Base-by-base conservation (phyloP, 2,329 filamentous ascomycete species). In the Xylaria sp. region DNA sequence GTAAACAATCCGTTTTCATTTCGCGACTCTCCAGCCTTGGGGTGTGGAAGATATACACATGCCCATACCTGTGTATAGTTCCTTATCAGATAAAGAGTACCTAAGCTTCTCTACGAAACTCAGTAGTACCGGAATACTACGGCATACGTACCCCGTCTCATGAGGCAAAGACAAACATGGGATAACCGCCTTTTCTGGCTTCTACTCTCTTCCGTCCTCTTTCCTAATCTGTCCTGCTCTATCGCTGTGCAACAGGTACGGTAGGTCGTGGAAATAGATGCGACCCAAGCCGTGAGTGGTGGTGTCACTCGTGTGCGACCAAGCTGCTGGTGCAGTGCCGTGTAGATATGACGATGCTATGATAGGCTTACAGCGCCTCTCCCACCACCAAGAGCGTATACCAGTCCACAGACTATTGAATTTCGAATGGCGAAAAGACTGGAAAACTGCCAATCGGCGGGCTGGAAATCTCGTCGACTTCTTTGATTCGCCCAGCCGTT, bases 401-500 rank as follows among this genome's bases (percentile, higher is more conserved):
- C 55, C 59, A 49, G 53, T 61, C 64, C 53, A 55, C 53, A 53
- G 45, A 71, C 69, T 69, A 71, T 71, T 68, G 67, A 64, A 68
- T 62, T 65, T 42, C 33, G 64, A 69, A 66, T 49, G 50, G 56
- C 42, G 58, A 57, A 54, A 50, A 54, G 27, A 13, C 60, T 68
- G 62, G 50, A 50, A 54, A 33, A 13, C 60, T 68, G 62, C 69
- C 67, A 65, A 67, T 71, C 64, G 66, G 61, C 66, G 63, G 58
- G 57, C 57, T 60, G 33, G 27, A 39, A 50, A 66, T 25, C 42
- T 29, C 10, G 45, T 61, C 57, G 45, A 44, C 9, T 51, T 54
- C 64, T 71, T 31, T 70, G 61, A 73, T 73, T 74, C 72, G 73
- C 60, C 73, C 71, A 69, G 65, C 72, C 53, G 63, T 29, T 67